These are phyloP conservation scores for Umbelopsis vinacea DNA, from an alignment of 192 early-diverging fungal species.

Conservation along the genomic window DNA sequence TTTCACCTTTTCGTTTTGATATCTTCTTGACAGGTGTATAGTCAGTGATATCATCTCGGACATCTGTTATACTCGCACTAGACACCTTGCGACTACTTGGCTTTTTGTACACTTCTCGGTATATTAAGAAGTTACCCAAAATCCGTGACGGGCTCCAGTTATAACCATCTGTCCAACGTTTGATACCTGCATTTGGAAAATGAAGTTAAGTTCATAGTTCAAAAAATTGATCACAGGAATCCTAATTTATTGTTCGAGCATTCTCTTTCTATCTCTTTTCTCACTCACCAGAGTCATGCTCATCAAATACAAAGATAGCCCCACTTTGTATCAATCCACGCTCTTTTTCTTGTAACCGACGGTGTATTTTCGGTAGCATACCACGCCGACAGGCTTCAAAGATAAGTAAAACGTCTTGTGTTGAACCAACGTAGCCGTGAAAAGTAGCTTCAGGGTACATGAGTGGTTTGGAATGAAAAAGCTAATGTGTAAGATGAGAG, in stretches of 20 bases:
- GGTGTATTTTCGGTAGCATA: constrained; percentile 56
- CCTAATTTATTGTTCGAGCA: not conserved
- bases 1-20: constrained; percentile 22
- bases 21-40: constrained; percentile 46
- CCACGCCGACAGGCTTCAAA: constrained; percentile 66
- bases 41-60: constrained; percentile 31
- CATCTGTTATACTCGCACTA: constrained; percentile 32
- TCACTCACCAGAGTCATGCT: constrained; percentile 55
- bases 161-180: constrained; percentile 75
- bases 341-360: constrained; percentile 63
- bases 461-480: not conserved
- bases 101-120: constrained; percentile 57
- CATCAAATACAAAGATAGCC: constrained; percentile 73
- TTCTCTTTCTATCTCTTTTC: not conserved
- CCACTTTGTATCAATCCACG: constrained; percentile 60
- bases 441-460: constrained; percentile 34
- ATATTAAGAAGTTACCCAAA: constrained; percentile 66
- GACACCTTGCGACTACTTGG: constrained; percentile 37
- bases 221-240: not conserved
- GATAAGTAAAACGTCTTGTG: constrained; percentile 63
- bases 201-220: not conserved
- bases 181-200: constrained; percentile 49
- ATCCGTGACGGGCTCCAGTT: constrained; percentile 73
- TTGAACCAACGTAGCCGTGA: constrained; percentile 56
- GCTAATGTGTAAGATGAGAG: constrained; percentile 5